Conservation (phyloP, 2,329 filamentous ascomycete genomes). For the Hansfordia pulvinata region DNA sequence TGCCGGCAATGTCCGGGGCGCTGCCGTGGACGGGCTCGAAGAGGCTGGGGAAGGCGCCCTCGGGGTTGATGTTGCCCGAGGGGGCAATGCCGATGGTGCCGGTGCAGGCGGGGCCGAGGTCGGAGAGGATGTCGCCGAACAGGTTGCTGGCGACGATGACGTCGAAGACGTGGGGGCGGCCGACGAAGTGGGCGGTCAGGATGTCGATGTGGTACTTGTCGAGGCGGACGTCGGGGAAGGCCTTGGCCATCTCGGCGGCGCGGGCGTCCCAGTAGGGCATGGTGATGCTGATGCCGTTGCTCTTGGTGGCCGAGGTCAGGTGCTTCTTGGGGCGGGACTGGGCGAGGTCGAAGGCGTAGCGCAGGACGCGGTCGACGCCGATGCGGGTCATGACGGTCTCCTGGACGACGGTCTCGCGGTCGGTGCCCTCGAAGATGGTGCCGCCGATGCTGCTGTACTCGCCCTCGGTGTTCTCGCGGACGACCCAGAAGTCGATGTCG, state of each 20-base stretch:
- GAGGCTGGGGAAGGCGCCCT: too few species aligned
- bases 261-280: conserved; percentile 23
- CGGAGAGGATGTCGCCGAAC: conserved; percentile 32
- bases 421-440: conserved; percentile 40
- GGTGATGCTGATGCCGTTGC: conserved; percentile 35
- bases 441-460: conserved; percentile 44
- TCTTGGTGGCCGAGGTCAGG: conserved; percentile 36
- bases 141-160: conserved; percentile 33
- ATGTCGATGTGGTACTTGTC: conserved; percentile 32
- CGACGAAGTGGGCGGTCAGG: conserved; percentile 32
- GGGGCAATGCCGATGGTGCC: conserved; percentile 30
- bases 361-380: conserved; percentile 31
- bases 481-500: conserved; percentile 33
- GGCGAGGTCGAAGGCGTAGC: conserved; percentile 30
- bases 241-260: too few species aligned
- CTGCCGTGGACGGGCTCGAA: conserved; percentile 1
- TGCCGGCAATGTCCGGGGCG: neutral
- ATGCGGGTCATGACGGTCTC: conserved; percentile 24
- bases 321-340: too few species aligned
- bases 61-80: conserved; percentile 28
- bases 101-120: conserved; percentile 29
- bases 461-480: conserved; percentile 35
- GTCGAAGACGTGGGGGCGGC: conserved; percentile 30
- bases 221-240: conserved; percentile 28
- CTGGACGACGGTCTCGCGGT: conserved; percentile 33